Evolutionary conservation across 441 rosid genomes (phyloP).

Genomic region (Metrosideros polymorpha): DNA sequence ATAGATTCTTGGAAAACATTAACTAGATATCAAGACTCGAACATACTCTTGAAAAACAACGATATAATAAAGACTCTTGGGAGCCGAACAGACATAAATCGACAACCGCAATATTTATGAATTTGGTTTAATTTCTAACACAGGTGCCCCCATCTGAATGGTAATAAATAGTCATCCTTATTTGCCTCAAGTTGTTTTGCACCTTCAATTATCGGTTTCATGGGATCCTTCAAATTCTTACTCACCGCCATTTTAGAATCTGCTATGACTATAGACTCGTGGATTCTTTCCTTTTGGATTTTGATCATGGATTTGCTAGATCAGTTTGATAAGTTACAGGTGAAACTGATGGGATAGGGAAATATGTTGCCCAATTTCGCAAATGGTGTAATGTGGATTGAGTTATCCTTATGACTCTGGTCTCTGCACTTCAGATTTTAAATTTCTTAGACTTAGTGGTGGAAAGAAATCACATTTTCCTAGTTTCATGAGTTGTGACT

Average conservation of each 20-base stretch:
- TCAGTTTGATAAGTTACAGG: not conserved
- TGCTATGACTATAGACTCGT: not conserved
- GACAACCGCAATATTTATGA: too few relatives aligned
- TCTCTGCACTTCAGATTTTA: not conserved
- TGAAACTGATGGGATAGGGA: not conserved
- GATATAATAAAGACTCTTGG: too few relatives aligned
- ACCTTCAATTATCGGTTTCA: not conserved
- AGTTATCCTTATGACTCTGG: not conserved
- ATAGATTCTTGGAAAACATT: too few relatives aligned
- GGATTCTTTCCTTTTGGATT: not conserved
- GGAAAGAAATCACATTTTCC: not conserved
- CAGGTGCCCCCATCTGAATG: not conserved
- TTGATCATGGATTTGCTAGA: not conserved
- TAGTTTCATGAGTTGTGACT: not conserved
- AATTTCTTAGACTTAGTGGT: not conserved
- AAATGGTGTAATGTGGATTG: not conserved
- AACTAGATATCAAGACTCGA: too few relatives aligned
- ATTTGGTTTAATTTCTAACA: too few relatives aligned
- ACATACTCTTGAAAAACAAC: too few relatives aligned
- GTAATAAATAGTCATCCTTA: not conserved
- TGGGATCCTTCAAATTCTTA: not conserved
- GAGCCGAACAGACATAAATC: too few relatives aligned
- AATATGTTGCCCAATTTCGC: not conserved
- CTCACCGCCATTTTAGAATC: not conserved
- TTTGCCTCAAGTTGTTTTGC: not conserved